These are phyloP conservation scores for Boletus sp. DNA, from an alignment of 768 basidiomycete genomes.

Conservation along the genomic window DNA sequence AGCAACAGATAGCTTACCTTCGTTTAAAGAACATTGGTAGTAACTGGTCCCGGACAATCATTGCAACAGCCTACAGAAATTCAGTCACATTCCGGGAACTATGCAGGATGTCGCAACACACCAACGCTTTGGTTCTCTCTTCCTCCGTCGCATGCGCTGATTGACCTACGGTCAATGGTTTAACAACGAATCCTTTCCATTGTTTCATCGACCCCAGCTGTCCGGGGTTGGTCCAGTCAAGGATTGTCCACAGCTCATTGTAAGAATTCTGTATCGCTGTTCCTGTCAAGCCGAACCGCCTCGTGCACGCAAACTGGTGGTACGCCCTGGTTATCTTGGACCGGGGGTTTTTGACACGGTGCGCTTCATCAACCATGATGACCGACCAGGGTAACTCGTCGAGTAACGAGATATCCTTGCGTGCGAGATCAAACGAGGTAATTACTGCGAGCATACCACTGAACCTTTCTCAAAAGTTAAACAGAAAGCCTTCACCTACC, in stretches of 20 bases:
- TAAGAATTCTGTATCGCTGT: constrained; percentile 86
- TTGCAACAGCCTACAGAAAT: constrained; percentile 49
- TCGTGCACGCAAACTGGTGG: constrained; percentile 60
- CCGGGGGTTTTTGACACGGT: constrained; percentile 78
- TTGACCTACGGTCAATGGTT: constrained; percentile 67
- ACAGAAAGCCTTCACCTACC: constrained; percentile 43
- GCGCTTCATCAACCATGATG: constrained; percentile 86
- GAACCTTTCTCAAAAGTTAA: not conserved
- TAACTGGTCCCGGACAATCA: constrained; percentile 58
- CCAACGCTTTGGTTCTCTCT: constrained; percentile 52
- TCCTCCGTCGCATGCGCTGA: constrained; percentile 60
- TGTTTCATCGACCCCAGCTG: constrained; percentile 66
- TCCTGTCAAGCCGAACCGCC: constrained; percentile 85
- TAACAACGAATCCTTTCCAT: constrained; percentile 72
- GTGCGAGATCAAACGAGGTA: constrained; percentile 75
- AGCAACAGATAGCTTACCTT: constrained; percentile 41
- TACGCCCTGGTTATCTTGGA: constrained; percentile 67
- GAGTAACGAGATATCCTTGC: constrained; percentile 65
- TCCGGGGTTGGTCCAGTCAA: constrained; percentile 90
- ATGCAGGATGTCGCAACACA: constrained; percentile 24
- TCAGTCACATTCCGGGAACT: not conserved
- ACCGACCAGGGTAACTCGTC: constrained; percentile 68
- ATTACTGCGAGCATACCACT: constrained; percentile 49
- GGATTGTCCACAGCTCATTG: constrained; percentile 85
- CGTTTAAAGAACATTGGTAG: constrained; percentile 83